A percentile compares a stretch with the other conserved stretches of the same genome.
Evolutionary conservation across 495 filamentous ascomycete species (phyloP).

Genomic region (Aspergillus heteromorphus): DNA sequence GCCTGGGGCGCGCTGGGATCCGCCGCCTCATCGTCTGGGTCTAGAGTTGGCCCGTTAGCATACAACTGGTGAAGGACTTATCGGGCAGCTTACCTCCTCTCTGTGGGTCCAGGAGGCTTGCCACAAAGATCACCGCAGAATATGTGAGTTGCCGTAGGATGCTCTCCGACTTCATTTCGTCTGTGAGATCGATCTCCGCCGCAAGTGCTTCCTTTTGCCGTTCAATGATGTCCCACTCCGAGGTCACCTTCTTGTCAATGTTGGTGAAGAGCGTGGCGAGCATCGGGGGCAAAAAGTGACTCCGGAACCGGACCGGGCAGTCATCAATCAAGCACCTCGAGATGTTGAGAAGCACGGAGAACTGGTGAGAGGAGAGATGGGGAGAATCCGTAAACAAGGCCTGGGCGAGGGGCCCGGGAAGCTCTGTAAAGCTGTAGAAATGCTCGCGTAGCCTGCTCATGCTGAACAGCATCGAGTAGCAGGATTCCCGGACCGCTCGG

Average conservation of each 20-base stretch:
- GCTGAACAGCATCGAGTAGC: constrained; percentile 88
- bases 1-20: constrained; percentile 38
- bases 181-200: constrained; percentile 65
- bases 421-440: constrained; percentile 82
- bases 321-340: constrained; percentile 83
- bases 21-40: constrained; percentile 35
- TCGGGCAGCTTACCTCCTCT: constrained; percentile 37
- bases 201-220: constrained; percentile 59
- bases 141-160: constrained; percentile 91
- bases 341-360: constrained; percentile 82
- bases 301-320: constrained; percentile 71
- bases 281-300: constrained; percentile 82
- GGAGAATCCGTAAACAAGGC: constrained; percentile 80
- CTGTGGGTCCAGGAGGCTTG: constrained; percentile 75
- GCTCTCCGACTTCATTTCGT: constrained; percentile 98
- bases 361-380: constrained; percentile 84
- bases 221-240: constrained; percentile 71
- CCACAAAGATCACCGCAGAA: constrained; percentile 84
- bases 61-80: not conserved
- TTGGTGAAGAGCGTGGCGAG: constrained; percentile 75
- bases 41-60: constrained; percentile 19
- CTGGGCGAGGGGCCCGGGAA: constrained; percentile 77
- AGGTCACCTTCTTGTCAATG: constrained; percentile 77
- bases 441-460: constrained; percentile 82
- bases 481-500: constrained; percentile 82